Evolutionary conservation across 805 yeast species (phyloP).

Genomic region (Blastobotrys robertii): DNA sequence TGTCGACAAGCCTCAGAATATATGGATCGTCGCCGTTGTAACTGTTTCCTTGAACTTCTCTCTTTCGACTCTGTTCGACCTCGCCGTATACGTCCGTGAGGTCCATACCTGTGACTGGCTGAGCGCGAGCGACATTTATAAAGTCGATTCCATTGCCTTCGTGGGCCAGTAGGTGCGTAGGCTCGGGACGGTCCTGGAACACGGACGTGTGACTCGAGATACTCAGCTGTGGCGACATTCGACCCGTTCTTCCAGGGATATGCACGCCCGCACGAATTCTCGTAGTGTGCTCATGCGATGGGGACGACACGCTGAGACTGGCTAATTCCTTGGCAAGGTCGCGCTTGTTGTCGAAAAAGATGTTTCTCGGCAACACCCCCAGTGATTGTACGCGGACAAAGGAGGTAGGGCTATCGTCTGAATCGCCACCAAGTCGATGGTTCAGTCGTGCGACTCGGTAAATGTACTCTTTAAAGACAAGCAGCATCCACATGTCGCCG

Average conservation of each 20-base stretch:
- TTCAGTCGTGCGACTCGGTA: slow-evolving; percentile 25
- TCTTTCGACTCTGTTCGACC: background rate
- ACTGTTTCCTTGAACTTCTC: slow-evolving; percentile 25
- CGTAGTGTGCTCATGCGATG: too few species aligned
- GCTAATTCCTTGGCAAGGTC: too few species aligned
- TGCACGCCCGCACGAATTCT: too few species aligned
- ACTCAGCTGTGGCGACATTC: too few species aligned
- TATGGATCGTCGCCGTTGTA: slow-evolving; percentile 62
- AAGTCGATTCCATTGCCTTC: too few species aligned
- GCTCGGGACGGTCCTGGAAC: too few species aligned
- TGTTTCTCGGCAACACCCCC: slow-evolving; percentile 12
- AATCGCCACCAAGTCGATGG: slow-evolving; percentile 1
- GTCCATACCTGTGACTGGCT: background rate
- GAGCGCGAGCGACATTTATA: background rate
- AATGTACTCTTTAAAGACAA: slow-evolving; percentile 59
- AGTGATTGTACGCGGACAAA: slow-evolving; percentile 7
- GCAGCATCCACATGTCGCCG: slow-evolving; percentile 74
- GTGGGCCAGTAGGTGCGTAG: too few species aligned
- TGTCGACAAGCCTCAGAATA: slow-evolving; percentile 46
- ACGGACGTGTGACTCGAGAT: too few species aligned
- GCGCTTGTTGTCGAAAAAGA: slow-evolving; percentile 11
- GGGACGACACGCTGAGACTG: too few species aligned
- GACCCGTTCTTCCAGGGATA: too few species aligned
- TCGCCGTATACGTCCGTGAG: slow-evolving; percentile 1
- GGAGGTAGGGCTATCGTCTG: background rate